Conservation (phyloP, 2,329 filamentous ascomycete species). For the Aspergillus ruber region DNA sequence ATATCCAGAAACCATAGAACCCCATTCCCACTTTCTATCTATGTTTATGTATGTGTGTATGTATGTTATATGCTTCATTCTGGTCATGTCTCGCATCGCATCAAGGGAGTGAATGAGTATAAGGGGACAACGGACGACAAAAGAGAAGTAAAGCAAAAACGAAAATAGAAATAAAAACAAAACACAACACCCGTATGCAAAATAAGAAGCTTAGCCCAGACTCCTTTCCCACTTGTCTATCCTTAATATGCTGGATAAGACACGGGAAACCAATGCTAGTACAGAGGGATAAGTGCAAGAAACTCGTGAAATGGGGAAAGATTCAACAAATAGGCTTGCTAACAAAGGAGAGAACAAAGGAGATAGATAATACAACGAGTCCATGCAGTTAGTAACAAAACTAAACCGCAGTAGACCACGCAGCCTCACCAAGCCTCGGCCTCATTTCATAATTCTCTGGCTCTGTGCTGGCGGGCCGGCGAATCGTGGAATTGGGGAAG, state of each 20-base stretch:
- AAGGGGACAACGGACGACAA: not conserved
- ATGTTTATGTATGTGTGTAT: slow-evolving; percentile 1
- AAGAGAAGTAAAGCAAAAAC: not conserved
- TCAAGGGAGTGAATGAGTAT: not conserved
- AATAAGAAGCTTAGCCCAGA: too few species aligned
- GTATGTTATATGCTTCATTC: slow-evolving; percentile 16
- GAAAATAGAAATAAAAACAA: not conserved
- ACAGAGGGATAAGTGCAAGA: not conserved
- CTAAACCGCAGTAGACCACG: slow-evolving; percentile 33
- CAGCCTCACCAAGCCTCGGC: slow-evolving; percentile 35
- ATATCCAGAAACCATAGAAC: not conserved
- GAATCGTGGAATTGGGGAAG: slow-evolving; percentile 62
- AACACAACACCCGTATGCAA: not conserved
- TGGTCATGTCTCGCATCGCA: slow-evolving; percentile 15
- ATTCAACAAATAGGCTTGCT: not conserved
- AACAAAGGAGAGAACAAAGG: not conserved
- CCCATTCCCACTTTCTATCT: slow-evolving; percentile 15
- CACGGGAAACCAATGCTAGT: slow-evolving; percentile 9
- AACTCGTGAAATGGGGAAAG: slow-evolving; percentile 3
- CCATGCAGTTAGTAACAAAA: not conserved
- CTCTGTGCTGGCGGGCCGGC: slow-evolving; percentile 70
- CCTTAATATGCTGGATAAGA: not conserved
- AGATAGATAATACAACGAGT: not conserved
- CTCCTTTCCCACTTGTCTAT: too few species aligned
- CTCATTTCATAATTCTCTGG: slow-evolving; percentile 61